A percentile compares a stretch with the other conserved stretches of the same genome.
These are phyloP conservation scores for Nyctanthes arbortristis DNA, from an alignment of 257 asterid genomes.

Conservation along the genomic window DNA sequence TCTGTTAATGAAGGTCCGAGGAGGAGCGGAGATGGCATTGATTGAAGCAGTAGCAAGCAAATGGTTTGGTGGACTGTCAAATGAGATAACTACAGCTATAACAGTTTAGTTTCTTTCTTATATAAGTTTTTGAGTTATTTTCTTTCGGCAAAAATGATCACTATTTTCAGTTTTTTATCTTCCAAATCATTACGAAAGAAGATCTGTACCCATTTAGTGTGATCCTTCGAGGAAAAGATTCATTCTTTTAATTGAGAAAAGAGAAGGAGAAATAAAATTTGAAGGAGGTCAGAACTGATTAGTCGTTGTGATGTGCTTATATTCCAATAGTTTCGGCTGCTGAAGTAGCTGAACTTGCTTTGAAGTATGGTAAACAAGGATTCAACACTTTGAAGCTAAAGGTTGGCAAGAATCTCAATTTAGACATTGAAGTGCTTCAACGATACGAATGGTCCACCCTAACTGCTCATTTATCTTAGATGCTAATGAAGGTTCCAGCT, in stretches of 20 bases:
- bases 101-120: conserved; percentile 50
- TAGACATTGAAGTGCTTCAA: conserved; percentile 79
- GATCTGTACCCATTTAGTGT: neutral
- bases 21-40: conserved; percentile 94
- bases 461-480: conserved; percentile 79
- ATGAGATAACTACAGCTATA: conserved; percentile 71
- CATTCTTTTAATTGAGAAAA: too few relatives aligned
- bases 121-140: neutral
- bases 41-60: conserved; percentile 88
- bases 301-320: conserved; percentile 35
- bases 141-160: too few relatives aligned
- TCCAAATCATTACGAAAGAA: neutral
- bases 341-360: conserved; percentile 82
- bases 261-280: too few relatives aligned
- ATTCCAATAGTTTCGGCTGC: conserved; percentile 81
- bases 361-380: conserved; percentile 58
- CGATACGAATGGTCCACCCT: conserved; percentile 77
- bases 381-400: conserved; percentile 83
- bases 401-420: conserved; percentile 71
- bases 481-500: conserved; percentile 88
- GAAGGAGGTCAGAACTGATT: too few relatives aligned
- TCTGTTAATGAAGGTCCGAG: conserved; percentile 76
- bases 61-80: conserved; percentile 82
- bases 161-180: neutral
- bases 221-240: neutral